A percentile compares a stretch with the other conserved stretches of the same genome.
Evolutionary conservation across 2,329 filamentous ascomycete genomes (phyloP).

Genomic region (Seiridium unicorne): DNA sequence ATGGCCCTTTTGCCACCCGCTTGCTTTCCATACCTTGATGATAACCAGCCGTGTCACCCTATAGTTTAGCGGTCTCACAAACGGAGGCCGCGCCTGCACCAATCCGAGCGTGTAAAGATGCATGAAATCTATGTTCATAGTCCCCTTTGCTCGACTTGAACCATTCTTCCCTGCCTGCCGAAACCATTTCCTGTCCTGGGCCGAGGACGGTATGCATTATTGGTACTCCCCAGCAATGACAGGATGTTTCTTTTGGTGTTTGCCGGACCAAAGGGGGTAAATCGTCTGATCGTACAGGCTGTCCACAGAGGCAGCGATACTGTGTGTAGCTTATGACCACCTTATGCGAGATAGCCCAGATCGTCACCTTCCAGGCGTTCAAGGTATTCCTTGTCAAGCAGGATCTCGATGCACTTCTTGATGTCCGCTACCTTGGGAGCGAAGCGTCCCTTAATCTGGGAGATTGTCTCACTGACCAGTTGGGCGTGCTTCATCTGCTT

Average conservation of each 20-base stretch:
- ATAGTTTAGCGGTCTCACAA: too few relatives aligned
- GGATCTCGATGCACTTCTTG: conserved; percentile 99
- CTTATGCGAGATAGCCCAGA: conserved; percentile 86
- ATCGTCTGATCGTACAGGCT: not conserved
- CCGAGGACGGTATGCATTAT: not conserved
- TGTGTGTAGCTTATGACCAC: not conserved
- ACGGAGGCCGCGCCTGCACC: too few relatives aligned
- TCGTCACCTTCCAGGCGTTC: conserved; percentile 94
- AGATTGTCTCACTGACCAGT: conserved; percentile 92
- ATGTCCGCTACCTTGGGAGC: conserved; percentile 91
- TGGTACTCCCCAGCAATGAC: not conserved
- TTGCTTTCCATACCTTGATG: too few relatives aligned
- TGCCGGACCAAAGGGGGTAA: not conserved
- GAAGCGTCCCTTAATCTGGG: conserved; percentile 90
- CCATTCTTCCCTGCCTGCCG: not conserved
- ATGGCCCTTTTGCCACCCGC: too few relatives aligned
- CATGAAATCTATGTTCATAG: not conserved
- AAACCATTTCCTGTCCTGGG: not conserved
- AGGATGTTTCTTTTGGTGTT: not conserved
- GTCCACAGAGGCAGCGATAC: too few relatives aligned
- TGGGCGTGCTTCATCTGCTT: conserved; percentile 98
- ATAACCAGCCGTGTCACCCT: too few relatives aligned
- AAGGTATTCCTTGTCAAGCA: conserved; percentile 98
- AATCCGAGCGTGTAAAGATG: too few relatives aligned
- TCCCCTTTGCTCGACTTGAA: not conserved